A percentile compares a stretch with the other conserved stretches of the same genome.
phyloP scores from a whole-genome alignment of 768 basidiomycete species.

The Tylopilus rubrobrunneus region DNA sequence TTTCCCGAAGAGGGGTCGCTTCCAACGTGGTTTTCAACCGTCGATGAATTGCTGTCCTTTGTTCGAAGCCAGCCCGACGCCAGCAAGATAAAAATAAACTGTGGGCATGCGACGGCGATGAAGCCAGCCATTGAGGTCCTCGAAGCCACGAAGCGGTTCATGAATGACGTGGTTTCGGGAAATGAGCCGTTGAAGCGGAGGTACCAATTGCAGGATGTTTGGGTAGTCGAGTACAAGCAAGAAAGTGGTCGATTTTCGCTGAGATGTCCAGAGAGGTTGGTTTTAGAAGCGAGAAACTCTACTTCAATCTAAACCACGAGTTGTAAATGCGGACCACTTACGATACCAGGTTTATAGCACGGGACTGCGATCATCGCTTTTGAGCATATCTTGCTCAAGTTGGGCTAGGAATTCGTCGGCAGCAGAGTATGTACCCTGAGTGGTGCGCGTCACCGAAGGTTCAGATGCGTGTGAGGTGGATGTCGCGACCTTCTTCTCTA shows the following conservation, averaged over 20 bases:
- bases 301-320: neutral
- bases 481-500: constrained; percentile 37
- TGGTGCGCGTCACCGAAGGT: constrained; percentile 24
- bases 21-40: constrained; percentile 42
- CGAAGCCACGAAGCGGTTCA: constrained; percentile 38
- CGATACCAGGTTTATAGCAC: neutral
- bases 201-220: constrained; percentile 34
- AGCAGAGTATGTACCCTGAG: constrained; percentile 6
- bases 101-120: constrained; percentile 46
- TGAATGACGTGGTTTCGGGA: constrained; percentile 45
- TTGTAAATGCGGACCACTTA: neutral
- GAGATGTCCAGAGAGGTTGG: constrained; percentile 46
- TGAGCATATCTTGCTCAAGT: constrained; percentile 58
- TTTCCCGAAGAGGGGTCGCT: constrained; percentile 55
- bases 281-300: constrained; percentile 33
- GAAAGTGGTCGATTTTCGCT: constrained; percentile 40
- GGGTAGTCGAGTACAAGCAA: constrained; percentile 43
- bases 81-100: constrained; percentile 40
- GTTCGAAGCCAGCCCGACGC: constrained; percentile 29
- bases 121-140: constrained; percentile 47
- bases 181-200: constrained; percentile 33
- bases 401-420: constrained; percentile 67
- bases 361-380: constrained; percentile 2
- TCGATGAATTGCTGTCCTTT: constrained; percentile 42
- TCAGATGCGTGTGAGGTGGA: constrained; percentile 19